Percentiles rank a stretch among this genome's conserved stretches.
These are phyloP conservation scores for Pseudocercospora vitis DNA, from an alignment of 2,329 filamentous ascomycete genomes.

Conservation along the genomic window DNA sequence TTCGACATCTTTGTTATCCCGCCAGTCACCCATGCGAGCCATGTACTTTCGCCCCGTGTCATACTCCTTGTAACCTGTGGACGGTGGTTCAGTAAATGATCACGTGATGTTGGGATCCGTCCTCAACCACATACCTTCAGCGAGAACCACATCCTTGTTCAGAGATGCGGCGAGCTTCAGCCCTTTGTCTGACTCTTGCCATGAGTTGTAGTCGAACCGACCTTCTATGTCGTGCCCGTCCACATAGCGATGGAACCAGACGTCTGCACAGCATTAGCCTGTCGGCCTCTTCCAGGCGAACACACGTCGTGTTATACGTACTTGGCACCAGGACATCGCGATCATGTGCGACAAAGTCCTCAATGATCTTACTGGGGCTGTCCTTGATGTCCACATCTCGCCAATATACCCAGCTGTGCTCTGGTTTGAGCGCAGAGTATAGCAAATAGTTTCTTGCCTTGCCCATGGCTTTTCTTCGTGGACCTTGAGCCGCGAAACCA, in stretches of 20 bases:
- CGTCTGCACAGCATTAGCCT: conserved; percentile 58
- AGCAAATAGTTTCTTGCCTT: conserved; percentile 90
- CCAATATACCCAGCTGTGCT: conserved; percentile 99
- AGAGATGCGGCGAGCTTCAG: conserved; percentile 71
- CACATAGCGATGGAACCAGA: conserved; percentile 93
- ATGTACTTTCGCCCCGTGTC: conserved; percentile 88
- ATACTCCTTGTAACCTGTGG: conserved; percentile 82
- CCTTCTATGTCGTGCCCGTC: conserved; percentile 83
- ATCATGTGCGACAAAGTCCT: conserved; percentile 94
- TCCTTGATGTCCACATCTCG: conserved; percentile 95
- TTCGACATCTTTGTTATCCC: conserved; percentile 86
- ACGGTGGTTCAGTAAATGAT: conserved; percentile 7
- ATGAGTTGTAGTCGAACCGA: conserved; percentile 98
- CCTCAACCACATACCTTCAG: conserved; percentile 64
- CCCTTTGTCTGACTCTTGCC: conserved; percentile 88
- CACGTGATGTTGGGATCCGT: conserved; percentile 1
- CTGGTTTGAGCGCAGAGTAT: conserved; percentile 77
- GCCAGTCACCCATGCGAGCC: conserved; percentile 88
- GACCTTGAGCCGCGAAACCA: conserved; percentile 81
- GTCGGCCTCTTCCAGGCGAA: neutral
- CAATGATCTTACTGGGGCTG: conserved; percentile 84
- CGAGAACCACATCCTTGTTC: conserved; percentile 78
- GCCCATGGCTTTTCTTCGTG: conserved; percentile 85
- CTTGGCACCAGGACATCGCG: conserved; percentile 91
- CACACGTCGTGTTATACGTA: conserved; percentile 52